Conservation (phyloP, 441 rosid species). For the Gossypium trilobum region DNA sequence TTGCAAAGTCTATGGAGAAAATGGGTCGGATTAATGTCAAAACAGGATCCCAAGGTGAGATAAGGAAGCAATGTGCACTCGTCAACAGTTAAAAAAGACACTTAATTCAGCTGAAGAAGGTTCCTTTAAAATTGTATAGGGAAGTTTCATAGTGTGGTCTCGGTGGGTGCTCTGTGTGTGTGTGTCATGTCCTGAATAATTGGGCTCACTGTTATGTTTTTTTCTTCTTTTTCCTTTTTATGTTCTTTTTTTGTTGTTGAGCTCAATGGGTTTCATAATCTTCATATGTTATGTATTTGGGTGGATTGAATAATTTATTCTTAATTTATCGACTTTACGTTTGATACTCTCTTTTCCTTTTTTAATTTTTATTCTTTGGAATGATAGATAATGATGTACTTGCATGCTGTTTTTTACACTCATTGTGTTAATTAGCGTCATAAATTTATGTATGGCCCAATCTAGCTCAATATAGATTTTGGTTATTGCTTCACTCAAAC, state of each 20-base stretch:
- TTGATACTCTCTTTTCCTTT: background rate
- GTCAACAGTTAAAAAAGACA: conserved; percentile 33
- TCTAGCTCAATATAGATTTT: too few relatives aligned
- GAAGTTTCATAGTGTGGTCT: background rate
- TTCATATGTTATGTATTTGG: background rate
- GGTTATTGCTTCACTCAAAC: too few relatives aligned
- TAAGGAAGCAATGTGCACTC: conserved; percentile 57
- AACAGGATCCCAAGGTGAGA: conserved; percentile 55
- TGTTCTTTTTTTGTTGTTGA: background rate
- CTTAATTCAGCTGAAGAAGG: background rate
- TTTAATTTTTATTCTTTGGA: background rate
- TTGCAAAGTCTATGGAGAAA: conserved; percentile 71
- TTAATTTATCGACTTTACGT: too few relatives aligned
- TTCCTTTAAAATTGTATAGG: background rate
- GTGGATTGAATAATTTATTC: background rate
- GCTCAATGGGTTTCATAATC: background rate
- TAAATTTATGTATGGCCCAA: too few relatives aligned
- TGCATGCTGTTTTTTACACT: too few relatives aligned
- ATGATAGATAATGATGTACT: too few relatives aligned
- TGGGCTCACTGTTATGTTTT: background rate
- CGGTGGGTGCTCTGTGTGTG: background rate
- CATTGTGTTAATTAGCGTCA: too few relatives aligned
- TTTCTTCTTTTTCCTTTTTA: background rate
- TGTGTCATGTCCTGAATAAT: conserved; percentile 4
- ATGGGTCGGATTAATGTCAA: conserved; percentile 53